phyloP scores from a whole-genome alignment of 2,329 filamentous ascomycete genomes.

The Calonectria multiphialidica region DNA sequence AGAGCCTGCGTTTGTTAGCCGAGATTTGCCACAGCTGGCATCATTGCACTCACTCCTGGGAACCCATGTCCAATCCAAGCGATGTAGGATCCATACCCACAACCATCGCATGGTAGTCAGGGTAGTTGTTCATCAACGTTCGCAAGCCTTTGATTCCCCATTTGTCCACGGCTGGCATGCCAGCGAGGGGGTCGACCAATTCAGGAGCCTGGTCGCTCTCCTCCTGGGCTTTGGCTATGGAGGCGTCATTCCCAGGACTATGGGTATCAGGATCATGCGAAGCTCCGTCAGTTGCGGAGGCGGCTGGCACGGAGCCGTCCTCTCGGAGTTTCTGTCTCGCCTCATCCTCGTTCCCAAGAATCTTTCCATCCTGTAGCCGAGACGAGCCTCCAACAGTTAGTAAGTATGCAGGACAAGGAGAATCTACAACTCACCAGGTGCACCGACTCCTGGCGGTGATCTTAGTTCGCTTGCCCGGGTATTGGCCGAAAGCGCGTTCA shows the following conservation, averaged over 20 bases:
- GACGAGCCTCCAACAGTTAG: slow-evolving; percentile 47
- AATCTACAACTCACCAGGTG: slow-evolving; percentile 46
- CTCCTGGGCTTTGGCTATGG: slow-evolving; percentile 56
- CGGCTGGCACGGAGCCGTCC: slow-evolving; percentile 50
- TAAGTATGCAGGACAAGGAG: not conserved
- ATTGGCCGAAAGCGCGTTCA: slow-evolving; percentile 74
- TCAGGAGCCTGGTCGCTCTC: slow-evolving; percentile 55
- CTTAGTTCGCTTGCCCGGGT: slow-evolving; percentile 62
- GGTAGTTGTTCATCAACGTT: slow-evolving; percentile 73
- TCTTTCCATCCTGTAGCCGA: slow-evolving; percentile 59
- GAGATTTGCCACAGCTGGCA: not conserved
- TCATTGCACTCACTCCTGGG: slow-evolving; percentile 64
- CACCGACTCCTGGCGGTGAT: slow-evolving; percentile 59
- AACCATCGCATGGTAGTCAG: slow-evolving; percentile 72
- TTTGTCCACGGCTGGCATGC: slow-evolving; percentile 73
- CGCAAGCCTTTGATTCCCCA: slow-evolving; percentile 75
- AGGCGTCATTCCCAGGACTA: slow-evolving; percentile 58
- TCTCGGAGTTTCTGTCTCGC: slow-evolving; percentile 62
- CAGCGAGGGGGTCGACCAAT: slow-evolving; percentile 68
- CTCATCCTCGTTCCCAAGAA: slow-evolving; percentile 56
- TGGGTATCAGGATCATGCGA: slow-evolving; percentile 50
- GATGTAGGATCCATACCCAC: slow-evolving; percentile 69
- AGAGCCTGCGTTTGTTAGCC: slow-evolving; percentile 53
- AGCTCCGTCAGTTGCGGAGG: slow-evolving; percentile 49
- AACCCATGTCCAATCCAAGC: slow-evolving; percentile 69